Evolutionary conservation across 2,329 filamentous ascomycete species (phyloP), one percentile per base, ranked within the genome.

Genomic region (Epichloe coenophiala): DNA sequence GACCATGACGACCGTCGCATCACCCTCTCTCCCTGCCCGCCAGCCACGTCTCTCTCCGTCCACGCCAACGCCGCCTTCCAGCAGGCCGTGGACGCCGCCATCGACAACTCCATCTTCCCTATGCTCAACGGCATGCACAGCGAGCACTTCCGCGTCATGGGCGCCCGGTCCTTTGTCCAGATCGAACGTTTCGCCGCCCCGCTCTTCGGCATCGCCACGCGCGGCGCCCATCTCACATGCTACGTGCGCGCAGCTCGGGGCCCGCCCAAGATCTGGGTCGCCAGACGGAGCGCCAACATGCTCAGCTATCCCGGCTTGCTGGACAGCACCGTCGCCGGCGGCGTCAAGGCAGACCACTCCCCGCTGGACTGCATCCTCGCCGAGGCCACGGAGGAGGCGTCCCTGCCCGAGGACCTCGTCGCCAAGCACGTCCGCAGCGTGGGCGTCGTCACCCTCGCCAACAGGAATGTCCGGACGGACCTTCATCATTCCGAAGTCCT

Each of bases 251-350:
- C 53, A 5, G 33, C 44, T 0, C 60, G 68, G 8, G 71, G 62
- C n/a, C 45, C 37, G 9, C 46, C 86, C 49, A 78, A 74, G 57
- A 74, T 91, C 33, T 93, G 87, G 87, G 76, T 87, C 1, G 83
- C 87, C 1, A 71, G 81, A 23, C 72, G 87, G 15, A 77, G 82
- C 45, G 70, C 66, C 46, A 76, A 72, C 9, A 84, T 90, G 59
- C 77, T 83, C 63, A 89, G 85, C 0, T 90, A 86, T 58, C 81
- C 81, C 0, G 77, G 80, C 3, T 81, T 86, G 73, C 71, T 90
- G 50, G 87, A 93, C 61, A 91, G 88, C 59, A 85, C 84, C 6
- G 87, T 90, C 13, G 87, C 86, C 0, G 87, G 87, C 3, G 87
- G 87, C 0, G 79, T 90, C 58, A 77, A 82, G 50, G 78, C 83